Evolutionary conservation across 2,329 filamentous ascomycete genomes (phyloP).

Genomic region (Peltaster fructicola): DNA sequence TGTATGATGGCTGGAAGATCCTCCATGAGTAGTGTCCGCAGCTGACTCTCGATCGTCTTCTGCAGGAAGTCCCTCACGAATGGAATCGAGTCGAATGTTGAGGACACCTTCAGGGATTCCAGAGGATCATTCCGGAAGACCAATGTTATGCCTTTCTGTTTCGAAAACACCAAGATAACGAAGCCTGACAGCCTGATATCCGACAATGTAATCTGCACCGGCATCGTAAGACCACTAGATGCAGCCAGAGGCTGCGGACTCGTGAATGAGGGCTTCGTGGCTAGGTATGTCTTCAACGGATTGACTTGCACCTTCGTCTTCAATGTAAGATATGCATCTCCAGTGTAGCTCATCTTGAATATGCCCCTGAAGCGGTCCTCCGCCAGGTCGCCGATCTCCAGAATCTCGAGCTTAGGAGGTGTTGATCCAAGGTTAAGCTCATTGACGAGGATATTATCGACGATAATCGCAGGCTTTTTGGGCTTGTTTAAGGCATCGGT

Average conservation of each 20-base stretch:
- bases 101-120: constrained; percentile 94
- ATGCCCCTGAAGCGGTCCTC: constrained; percentile 95
- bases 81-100: constrained; percentile 95
- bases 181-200: constrained; percentile 93
- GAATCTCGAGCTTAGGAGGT: constrained; percentile 84
- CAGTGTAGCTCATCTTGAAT: constrained; percentile 97
- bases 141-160: constrained; percentile 87
- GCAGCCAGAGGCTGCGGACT: constrained; percentile 85
- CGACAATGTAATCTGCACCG: constrained; percentile 89
- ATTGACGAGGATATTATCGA: constrained; percentile 96
- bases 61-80: constrained; percentile 96
- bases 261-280: constrained; percentile 78
- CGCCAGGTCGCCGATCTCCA: constrained; percentile 93
- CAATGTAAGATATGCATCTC: constrained; percentile 86
- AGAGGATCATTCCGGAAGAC: constrained; percentile 97
- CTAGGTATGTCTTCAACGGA: constrained; percentile 86
- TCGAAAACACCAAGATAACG: constrained; percentile 93
- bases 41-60: constrained; percentile 82
- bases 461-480: constrained; percentile 94
- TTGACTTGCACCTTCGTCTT: constrained; percentile 96
- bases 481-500: constrained; percentile 94
- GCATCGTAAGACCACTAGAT: constrained; percentile 82
- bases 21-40: constrained; percentile 92
- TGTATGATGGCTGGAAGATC: constrained; percentile 95
- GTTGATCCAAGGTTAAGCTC: constrained; percentile 93